Percentiles rank a stretch among this genome's conserved stretches.
phyloP scores from a whole-genome alignment of 345 rosid species.

The Atalantia buxifolia region DNA sequence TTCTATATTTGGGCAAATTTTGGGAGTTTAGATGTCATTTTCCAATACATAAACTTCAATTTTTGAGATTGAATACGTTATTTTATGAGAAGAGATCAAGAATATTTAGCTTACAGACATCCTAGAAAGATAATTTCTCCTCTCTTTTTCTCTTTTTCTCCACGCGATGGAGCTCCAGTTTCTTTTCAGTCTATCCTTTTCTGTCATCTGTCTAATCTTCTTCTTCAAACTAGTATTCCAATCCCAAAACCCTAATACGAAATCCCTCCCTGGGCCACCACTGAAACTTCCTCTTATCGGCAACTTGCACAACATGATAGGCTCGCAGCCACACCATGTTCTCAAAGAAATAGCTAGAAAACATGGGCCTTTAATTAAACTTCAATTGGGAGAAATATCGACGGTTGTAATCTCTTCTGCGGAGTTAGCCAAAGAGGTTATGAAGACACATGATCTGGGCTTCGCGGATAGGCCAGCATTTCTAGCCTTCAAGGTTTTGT shows the following conservation, averaged over 20 bases:
- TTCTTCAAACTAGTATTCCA: background rate
- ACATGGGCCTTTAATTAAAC: background rate
- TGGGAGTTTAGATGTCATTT: too few relatives aligned
- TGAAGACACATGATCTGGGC: background rate
- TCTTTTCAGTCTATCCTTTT: background rate
- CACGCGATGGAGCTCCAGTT: too few relatives aligned
- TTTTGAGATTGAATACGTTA: too few relatives aligned
- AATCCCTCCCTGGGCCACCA: background rate
- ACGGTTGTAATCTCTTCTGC: background rate
- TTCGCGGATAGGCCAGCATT: background rate
- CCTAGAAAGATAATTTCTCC: too few relatives aligned
- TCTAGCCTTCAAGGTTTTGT: background rate
- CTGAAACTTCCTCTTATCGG: constrained; percentile 1
- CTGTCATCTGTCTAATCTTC: background rate
- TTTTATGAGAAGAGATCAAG: too few relatives aligned
- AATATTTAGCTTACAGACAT: too few relatives aligned
- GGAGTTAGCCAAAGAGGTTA: background rate
- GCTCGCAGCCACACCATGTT: background rate
- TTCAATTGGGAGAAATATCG: background rate
- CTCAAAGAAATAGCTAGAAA: background rate
- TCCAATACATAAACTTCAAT: too few relatives aligned
- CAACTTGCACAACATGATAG: background rate
- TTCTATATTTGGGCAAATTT: too few relatives aligned
- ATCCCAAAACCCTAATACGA: background rate
- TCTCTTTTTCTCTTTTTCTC: too few relatives aligned